A percentile compares a stretch with the other conserved stretches of the same genome.
Evolutionary conservation across 768 basidiomycete genomes (phyloP).

Genomic region (Leccinum longicurvipes): DNA sequence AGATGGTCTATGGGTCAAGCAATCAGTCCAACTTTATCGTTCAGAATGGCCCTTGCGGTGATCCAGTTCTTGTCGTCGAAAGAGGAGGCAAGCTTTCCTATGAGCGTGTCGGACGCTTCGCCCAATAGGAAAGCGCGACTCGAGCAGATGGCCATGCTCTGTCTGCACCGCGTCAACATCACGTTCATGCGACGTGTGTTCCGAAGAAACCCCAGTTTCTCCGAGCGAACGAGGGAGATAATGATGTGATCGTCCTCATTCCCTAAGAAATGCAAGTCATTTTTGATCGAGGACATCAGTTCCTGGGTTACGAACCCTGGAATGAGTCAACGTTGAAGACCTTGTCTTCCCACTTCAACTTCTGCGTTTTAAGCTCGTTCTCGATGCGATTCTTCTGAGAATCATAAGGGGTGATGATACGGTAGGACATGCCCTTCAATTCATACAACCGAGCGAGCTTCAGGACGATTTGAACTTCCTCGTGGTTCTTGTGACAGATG

Average conservation of each 20-base stretch:
- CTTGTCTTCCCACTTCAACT: constrained; percentile 57
- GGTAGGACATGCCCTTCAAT: constrained; percentile 43
- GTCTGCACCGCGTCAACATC: constrained; percentile 77
- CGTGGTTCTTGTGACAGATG: constrained; percentile 45
- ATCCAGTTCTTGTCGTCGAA: constrained; percentile 16
- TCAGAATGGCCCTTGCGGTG: neutral
- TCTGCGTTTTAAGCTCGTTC: constrained; percentile 42
- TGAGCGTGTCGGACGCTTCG: constrained; percentile 17
- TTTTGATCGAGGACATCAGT: neutral
- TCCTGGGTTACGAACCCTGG: constrained; percentile 51
- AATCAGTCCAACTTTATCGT: neutral
- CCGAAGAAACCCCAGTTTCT: constrained; percentile 60
- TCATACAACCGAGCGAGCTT: constrained; percentile 53
- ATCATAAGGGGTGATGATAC: constrained; percentile 80
- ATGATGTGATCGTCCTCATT: constrained; percentile 80
- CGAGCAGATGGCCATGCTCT: constrained; percentile 69
- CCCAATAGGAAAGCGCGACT: constrained; percentile 34
- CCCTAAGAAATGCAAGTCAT: constrained; percentile 40
- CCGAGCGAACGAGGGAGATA: constrained; percentile 64
- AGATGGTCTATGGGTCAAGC: neutral
- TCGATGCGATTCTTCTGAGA: constrained; percentile 63
- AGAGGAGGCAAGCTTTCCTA: constrained; percentile 23
- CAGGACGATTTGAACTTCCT: constrained; percentile 52
- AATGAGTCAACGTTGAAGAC: constrained; percentile 79
- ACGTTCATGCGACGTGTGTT: constrained; percentile 74